Evolutionary conservation across 2,329 filamentous ascomycete species (phyloP).

Genomic region (Aureobasidium sp.): DNA sequence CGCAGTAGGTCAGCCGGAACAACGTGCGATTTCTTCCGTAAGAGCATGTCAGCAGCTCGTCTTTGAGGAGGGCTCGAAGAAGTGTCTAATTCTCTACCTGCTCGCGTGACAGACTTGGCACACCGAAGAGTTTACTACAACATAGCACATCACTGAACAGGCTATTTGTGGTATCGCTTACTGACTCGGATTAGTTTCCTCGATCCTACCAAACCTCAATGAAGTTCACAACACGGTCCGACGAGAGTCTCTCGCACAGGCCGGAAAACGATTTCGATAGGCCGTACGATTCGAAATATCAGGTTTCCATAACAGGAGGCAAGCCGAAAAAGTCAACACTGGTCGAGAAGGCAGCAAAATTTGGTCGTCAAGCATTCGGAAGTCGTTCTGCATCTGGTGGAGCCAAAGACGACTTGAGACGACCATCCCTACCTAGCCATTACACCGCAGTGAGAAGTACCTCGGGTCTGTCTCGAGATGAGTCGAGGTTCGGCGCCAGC

Average conservation of each 20-base stretch:
- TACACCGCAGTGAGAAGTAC: not conserved
- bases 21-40: too few relatives aligned
- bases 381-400: not conserved
- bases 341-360: conserved; percentile 11
- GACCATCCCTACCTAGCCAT: not conserved
- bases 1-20: too few relatives aligned
- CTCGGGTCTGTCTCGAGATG: not conserved
- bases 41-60: not conserved
- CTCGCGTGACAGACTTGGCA: not conserved
- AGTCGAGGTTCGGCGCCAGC: not conserved
- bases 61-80: not conserved
- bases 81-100: not conserved
- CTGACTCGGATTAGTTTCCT: not conserved
- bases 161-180: not conserved
- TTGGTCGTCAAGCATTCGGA: conserved; percentile 11
- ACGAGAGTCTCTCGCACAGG: not conserved
- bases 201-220: not conserved
- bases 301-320: conserved; percentile 16
- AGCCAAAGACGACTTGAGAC: not conserved
- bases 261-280: conserved; percentile 11
- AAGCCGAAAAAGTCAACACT: conserved; percentile 12
- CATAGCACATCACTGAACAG: not conserved
- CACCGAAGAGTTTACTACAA: not conserved
- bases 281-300: not conserved
- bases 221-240: not conserved